phyloP scores from a whole-genome alignment of 495 filamentous ascomycete species.

The Letharia lupina region DNA sequence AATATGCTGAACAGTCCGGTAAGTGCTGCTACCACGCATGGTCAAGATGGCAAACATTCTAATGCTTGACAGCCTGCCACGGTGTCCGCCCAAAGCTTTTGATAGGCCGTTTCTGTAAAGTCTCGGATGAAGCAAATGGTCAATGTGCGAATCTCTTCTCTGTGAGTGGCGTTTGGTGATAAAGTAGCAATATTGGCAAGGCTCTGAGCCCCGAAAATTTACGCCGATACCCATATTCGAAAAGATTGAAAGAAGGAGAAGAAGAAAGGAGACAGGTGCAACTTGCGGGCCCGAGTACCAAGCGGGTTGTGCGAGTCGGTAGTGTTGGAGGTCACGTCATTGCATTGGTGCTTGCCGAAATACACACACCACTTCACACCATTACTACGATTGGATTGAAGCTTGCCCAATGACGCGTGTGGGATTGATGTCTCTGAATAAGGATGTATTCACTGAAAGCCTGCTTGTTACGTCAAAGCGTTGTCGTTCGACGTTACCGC shows the following conservation, averaged over 20 bases:
- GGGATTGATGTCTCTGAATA: background rate
- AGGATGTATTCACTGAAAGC: background rate
- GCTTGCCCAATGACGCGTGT: background rate
- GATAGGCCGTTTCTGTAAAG: background rate
- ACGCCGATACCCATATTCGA: background rate
- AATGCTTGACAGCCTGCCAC: conserved; percentile 34
- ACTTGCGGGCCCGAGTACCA: no score
- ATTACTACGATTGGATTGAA: background rate
- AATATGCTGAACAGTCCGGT: conserved; percentile 92
- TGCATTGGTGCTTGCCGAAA: conserved; percentile 2
- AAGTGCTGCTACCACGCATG: conserved; percentile 31
- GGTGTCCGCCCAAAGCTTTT: conserved; percentile 44
- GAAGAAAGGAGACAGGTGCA: background rate
- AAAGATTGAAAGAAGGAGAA: background rate
- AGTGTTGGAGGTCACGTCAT: conserved; percentile 8
- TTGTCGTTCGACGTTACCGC: background rate
- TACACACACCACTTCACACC: conserved; percentile 5
- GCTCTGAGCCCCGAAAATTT: background rate
- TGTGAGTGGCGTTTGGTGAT: background rate
- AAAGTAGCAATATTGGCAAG: conserved; percentile 1
- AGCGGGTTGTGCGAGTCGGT: background rate
- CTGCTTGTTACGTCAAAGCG: background rate
- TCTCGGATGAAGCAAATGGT: background rate
- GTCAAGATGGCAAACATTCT: background rate
- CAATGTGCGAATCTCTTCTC: conserved; percentile 10